Percentiles rank a stretch among this genome's conserved stretches.
Conservation (phyloP, 768 basidiomycete genomes). For the Boletus patriciae region DNA sequence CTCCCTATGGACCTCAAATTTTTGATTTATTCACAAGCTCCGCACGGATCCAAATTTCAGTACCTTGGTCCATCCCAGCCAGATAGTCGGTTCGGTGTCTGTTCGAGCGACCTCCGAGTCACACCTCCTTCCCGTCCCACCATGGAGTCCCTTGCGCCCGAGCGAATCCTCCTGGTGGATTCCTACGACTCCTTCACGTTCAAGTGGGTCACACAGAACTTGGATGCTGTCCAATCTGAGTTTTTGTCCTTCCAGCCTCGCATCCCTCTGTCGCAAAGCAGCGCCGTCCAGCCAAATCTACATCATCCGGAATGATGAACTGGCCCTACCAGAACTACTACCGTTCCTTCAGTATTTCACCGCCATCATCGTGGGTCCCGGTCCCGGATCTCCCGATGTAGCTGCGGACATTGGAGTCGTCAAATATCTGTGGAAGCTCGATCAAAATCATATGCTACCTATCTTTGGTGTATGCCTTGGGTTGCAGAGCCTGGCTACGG, state of each 20-base stretch:
- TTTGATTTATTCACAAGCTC: not conserved
- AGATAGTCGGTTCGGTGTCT: not conserved
- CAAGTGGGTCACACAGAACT: slow-evolving; percentile 55
- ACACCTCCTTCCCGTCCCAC: slow-evolving; percentile 3
- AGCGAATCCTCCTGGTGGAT: slow-evolving; percentile 69
- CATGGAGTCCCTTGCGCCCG: slow-evolving; percentile 31
- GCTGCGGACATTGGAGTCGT: slow-evolving; percentile 66
- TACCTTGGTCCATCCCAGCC: not conserved
- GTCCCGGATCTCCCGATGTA: slow-evolving; percentile 73
- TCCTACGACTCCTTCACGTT: slow-evolving; percentile 89
- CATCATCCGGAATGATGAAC: slow-evolving; percentile 72
- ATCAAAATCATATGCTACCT: slow-evolving; percentile 53
- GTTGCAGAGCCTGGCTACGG: slow-evolving; percentile 70
- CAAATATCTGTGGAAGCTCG: slow-evolving; percentile 66
- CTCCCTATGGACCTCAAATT: not conserved
- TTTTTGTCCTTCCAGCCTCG: slow-evolving; percentile 50
- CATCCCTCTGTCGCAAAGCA: slow-evolving; percentile 62
- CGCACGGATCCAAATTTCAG: not conserved
- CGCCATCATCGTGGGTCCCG: slow-evolving; percentile 73
- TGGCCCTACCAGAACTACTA: slow-evolving; percentile 49
- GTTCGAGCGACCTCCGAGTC: not conserved
- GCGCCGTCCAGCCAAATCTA: slow-evolving; percentile 62
- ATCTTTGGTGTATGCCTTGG: slow-evolving; percentile 86
- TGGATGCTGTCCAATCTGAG: not conserved
- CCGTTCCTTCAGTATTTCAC: slow-evolving; percentile 61